Evolutionary conservation across 148 eudicot species (phyloP).

Genomic region (Pharnaceum exiguum): DNA sequence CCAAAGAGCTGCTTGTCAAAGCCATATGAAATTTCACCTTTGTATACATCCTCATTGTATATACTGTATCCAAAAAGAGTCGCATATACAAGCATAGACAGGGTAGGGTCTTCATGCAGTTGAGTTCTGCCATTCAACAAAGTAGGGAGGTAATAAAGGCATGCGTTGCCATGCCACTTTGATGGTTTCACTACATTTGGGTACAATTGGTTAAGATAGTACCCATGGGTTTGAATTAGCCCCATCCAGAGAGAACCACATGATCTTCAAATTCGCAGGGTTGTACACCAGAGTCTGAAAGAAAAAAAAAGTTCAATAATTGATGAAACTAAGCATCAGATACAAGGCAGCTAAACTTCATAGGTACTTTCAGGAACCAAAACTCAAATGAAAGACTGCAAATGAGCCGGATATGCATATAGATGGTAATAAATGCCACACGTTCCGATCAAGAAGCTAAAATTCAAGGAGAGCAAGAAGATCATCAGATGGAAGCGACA

Average conservation of each 20-base stretch:
- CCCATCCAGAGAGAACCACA: too few relatives aligned
- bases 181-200: too few relatives aligned
- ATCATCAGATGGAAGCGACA: background rate
- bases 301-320: too few relatives aligned
- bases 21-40: background rate
- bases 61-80: background rate
- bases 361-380: background rate
- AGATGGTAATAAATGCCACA: background rate
- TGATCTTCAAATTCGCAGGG: too few relatives aligned
- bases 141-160: too few relatives aligned
- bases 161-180: too few relatives aligned
- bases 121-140: too few relatives aligned
- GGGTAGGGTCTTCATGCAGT: background rate
- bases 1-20: background rate
- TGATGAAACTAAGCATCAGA: background rate
- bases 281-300: too few relatives aligned
- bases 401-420: background rate
- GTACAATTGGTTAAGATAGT: too few relatives aligned
- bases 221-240: too few relatives aligned
- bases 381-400: background rate
- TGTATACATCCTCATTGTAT: background rate
- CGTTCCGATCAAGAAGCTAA: conserved; percentile 1
- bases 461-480: background rate
- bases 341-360: background rate
- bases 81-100: background rate